Evolutionary conservation across 805 yeast genomes (phyloP), one percentile per base, ranked within the genome.

Genomic region (Wickerhamomyces canadensis): DNA sequence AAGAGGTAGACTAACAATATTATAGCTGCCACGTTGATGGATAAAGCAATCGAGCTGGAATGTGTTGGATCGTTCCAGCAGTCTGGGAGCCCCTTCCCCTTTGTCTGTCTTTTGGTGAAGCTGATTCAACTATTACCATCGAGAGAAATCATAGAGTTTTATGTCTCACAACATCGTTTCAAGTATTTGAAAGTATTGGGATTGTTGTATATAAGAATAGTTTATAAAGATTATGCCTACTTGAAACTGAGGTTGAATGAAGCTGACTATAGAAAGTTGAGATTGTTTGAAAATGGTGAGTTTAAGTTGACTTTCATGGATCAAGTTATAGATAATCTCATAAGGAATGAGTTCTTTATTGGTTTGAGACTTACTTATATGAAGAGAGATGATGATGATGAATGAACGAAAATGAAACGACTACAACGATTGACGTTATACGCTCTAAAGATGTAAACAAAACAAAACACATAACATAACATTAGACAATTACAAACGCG

Each of bases 121-220:
- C 55, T 91, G 40, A 65, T 89, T 5, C 95, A 91, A 57, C 58
- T 93, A 14, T 76, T 76, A 43, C 97, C 97, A 0, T 49, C 69
- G 2, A 50, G 53, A 10, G 84, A 76, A 5, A 74, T 85, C 5
- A 52, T 84, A 3, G 52, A 62, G 14, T 70, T 77, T 37, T 70
- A 74, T 44, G 60, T 82, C 11, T 57, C 57, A 2, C 93, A 89
- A 48, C 61, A 66, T 34, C 77, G 80, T 38, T 89, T 89, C 70
- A 85, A 86, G 58, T 88, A 87, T 52, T 58, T 86, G 34, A 76
- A 83, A 1, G 81, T 84, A 1, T 54, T 91, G 38, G 74, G 79
- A 1, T 67, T 89, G 23, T 51, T 83, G n/a, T 89, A 84, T 53
- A 57, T 71, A 11, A 57, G 93, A 36, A 43, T 74, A 1, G 51